phyloP scores from a whole-genome alignment of 2,329 filamentous ascomycete species.

The Exophiala viscosa region DNA sequence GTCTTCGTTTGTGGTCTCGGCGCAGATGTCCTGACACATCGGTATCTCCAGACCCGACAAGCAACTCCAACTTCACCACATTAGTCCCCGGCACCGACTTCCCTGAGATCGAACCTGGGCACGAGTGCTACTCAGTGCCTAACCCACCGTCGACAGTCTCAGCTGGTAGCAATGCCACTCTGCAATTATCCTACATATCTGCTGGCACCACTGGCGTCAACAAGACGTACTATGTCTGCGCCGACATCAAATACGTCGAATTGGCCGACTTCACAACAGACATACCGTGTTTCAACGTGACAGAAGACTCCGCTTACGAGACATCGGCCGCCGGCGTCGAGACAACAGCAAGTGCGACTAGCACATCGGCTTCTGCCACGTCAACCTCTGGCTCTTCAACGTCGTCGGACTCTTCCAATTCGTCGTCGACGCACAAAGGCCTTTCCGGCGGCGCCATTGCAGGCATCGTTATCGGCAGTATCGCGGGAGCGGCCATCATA shows the following conservation, averaged over 20 bases:
- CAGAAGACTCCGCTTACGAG: constrained; percentile 26
- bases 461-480: constrained; percentile 36
- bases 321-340: no score
- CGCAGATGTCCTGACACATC: constrained; percentile 1
- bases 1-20: background rate
- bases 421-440: constrained; percentile 22
- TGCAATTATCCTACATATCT: constrained; percentile 44
- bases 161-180: constrained; percentile 43
- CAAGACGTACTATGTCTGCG: constrained; percentile 47
- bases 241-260: constrained; percentile 45
- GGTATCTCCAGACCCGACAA: constrained; percentile 39
- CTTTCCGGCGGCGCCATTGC: constrained; percentile 43
- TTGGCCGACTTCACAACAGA: constrained; percentile 38
- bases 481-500: constrained; percentile 13
- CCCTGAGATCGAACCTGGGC: constrained; percentile 41
- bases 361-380: constrained; percentile 8
- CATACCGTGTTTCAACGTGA: constrained; percentile 49
- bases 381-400: constrained; percentile 29
- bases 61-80: constrained; percentile 39
- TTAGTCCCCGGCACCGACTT: constrained; percentile 34
- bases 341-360: constrained; percentile 29
- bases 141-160: constrained; percentile 33
- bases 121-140: constrained; percentile 44
- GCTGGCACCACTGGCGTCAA: constrained; percentile 41
- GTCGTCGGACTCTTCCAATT: constrained; percentile 22